Evolutionary conservation across 106 monocot genomes (phyloP).

Genomic region (Alisma plantagoaquatica): DNA sequence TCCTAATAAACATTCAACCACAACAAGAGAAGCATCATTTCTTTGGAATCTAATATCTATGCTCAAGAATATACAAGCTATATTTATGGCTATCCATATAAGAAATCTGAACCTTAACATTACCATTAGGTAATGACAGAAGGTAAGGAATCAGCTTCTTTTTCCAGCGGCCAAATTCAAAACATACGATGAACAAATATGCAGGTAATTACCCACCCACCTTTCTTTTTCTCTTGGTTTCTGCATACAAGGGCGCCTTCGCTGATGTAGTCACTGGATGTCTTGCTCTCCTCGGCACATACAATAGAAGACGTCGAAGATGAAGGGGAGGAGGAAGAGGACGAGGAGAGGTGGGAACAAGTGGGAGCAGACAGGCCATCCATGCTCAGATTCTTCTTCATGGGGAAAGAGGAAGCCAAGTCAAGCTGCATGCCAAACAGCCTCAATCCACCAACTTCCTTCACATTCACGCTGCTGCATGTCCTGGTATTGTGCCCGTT

Average conservation of each 20-base stretch:
- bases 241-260: slow-evolving; percentile 12
- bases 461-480: slow-evolving; percentile 1
- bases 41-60: too few relatives aligned
- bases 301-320: slow-evolving; percentile 7
- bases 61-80: too few relatives aligned
- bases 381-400: slow-evolving; percentile 20
- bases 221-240: slow-evolving; percentile 15
- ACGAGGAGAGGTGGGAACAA: neutral
- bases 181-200: neutral
- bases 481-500: slow-evolving; percentile 23
- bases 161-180: neutral
- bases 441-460: slow-evolving; percentile 4
- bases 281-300: slow-evolving; percentile 1
- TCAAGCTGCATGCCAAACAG: slow-evolving; percentile 20
- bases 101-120: too few relatives aligned
- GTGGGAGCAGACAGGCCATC: slow-evolving; percentile 8
- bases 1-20: slow-evolving; percentile 9
- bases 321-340: slow-evolving; percentile 4
- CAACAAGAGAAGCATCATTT: too few relatives aligned
- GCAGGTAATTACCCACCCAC: too few relatives aligned
- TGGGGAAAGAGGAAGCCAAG: neutral
- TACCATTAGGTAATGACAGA: too few relatives aligned
- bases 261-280: slow-evolving; percentile 7
- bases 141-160: too few relatives aligned
- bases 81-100: too few relatives aligned